Evolutionary conservation across 2,329 filamentous ascomycete genomes (phyloP).

Genomic region (Colletotrichum graminicola): DNA sequence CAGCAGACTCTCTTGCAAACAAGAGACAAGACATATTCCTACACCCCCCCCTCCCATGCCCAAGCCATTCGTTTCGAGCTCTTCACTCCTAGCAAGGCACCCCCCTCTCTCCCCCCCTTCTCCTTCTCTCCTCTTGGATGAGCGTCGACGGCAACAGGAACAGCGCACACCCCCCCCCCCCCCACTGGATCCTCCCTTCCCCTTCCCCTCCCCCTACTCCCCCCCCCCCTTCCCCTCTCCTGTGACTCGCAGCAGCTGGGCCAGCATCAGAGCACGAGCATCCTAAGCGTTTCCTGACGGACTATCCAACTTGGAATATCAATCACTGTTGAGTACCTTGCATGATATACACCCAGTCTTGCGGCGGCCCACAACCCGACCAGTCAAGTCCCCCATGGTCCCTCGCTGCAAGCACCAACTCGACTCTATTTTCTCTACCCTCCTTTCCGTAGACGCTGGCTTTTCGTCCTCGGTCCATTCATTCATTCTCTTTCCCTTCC

Average conservation of each 20-base stretch:
- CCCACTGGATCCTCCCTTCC: constrained; percentile 5
- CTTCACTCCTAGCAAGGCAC: constrained; percentile 25
- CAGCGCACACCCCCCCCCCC: constrained; percentile 26
- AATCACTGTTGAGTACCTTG: constrained; percentile 43
- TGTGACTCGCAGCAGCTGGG: constrained; percentile 37
- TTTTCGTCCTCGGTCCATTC: constrained; percentile 47
- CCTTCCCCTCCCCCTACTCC: not conserved
- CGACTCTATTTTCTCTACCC: constrained; percentile 41
- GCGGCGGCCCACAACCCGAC: constrained; percentile 41
- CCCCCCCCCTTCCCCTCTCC: not conserved
- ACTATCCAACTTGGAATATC: constrained; percentile 36
- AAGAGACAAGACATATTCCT: not conserved
- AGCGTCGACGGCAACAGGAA: constrained; percentile 9
- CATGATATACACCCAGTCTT: constrained; percentile 44
- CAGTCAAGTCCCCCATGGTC: constrained; percentile 37
- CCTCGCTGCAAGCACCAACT: constrained; percentile 34
- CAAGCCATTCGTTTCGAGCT: constrained; percentile 39
- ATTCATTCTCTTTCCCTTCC: constrained; percentile 44
- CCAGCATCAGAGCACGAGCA: constrained; percentile 41
- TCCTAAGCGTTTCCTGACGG: constrained; percentile 39
- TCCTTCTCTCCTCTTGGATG: not conserved
- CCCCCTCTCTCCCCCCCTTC: constrained; percentile 16
- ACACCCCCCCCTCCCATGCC: constrained; percentile 23
- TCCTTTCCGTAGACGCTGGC: constrained; percentile 47
- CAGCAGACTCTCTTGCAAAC: constrained; percentile 23